phyloP scores from a whole-genome alignment of 2,329 filamentous ascomycete species.

The Chaetomiaceae sp. region DNA sequence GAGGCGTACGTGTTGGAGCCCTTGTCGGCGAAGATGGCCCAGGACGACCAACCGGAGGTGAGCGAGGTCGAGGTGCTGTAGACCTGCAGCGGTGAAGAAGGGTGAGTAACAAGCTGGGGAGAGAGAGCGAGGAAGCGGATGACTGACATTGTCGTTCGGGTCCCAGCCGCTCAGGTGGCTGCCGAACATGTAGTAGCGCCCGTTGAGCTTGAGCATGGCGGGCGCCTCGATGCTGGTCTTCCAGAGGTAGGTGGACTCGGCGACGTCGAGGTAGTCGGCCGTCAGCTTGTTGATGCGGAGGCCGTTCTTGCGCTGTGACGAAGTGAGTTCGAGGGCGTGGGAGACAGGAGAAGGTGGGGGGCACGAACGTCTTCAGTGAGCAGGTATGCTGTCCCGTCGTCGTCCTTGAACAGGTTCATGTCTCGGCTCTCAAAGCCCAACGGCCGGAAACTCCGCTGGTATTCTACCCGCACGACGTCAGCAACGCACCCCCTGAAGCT shows the following conservation, averaged over 20 bases:
- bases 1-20: conserved; percentile 53
- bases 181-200: conserved; percentile 60
- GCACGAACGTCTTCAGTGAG: conserved; percentile 54
- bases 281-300: conserved; percentile 52
- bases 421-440: conserved; percentile 45
- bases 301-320: conserved; percentile 45
- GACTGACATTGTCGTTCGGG: conserved; percentile 52
- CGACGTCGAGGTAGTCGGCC: conserved; percentile 50
- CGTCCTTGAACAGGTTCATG: conserved; percentile 56
- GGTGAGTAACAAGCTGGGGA: neutral
- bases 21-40: conserved; percentile 51
- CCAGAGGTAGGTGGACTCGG: conserved; percentile 45
- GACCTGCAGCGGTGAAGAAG: neutral
- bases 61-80: conserved; percentile 12
- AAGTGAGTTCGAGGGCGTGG: neutral
- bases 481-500: conserved; percentile 1
- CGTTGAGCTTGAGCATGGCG: conserved; percentile 54
- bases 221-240: conserved; percentile 53
- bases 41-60: conserved; percentile 54
- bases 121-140: too few species aligned
- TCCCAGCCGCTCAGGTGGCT: conserved; percentile 52
- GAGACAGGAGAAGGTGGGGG: neutral
- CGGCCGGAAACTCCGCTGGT: conserved; percentile 12
- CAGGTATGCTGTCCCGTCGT: conserved; percentile 54
- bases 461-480: neutral